Evolutionary conservation across 2,329 filamentous ascomycete genomes (phyloP), one percentile per base, ranked within the genome.

Genomic region (Tympanopsis confertula): DNA sequence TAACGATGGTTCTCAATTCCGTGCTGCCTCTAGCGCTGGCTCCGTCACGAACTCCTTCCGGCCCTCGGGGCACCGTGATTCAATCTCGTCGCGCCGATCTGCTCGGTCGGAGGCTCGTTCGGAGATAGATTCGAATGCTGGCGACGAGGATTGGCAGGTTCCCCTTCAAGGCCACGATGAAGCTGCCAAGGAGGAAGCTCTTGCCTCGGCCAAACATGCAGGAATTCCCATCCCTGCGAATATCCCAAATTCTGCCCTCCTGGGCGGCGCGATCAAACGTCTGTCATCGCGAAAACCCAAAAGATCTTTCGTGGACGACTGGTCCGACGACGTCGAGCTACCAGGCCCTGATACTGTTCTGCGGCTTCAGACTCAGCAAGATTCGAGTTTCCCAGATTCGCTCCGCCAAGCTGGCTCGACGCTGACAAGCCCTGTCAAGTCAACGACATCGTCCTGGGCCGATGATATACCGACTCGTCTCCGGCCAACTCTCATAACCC

Each of bases 181-280:
- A 50, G 74, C 80, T 33, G 68, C 71, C 3, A 78, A 70, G 24
- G 61, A 65, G 47, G 68, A 77, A 47, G 75, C 77, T 36, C 73
- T 82, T 48, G 65, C 70, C 13, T 74, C 74, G 12, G 76, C 76
- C 29, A 78, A 78, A 52, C 68, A 68, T 47, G 77, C 76, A 14
- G 78, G 78, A 42, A 80, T 82, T 44, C 76, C 78, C 17, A 69
- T 82, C 37, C 78, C 78, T 24, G 55, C 62, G 15, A 72, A 74
- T 51, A 66, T 82, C 38, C 75, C 77, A 5, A 66, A 69, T 42
- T 81, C 77, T 19, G 78, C 78, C 18, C 63, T 82, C 24, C 61
- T 80, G 33, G 77, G 77, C 38, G 78, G 78, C 32, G 73, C 74
- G 10, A 82, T 82, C 51, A 78, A 79, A 56, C 64, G 76, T 44